Evolutionary conservation across 768 basidiomycete genomes (phyloP), one percentile per base, ranked within the genome.

Genomic region (Tricholoma sp.): DNA sequence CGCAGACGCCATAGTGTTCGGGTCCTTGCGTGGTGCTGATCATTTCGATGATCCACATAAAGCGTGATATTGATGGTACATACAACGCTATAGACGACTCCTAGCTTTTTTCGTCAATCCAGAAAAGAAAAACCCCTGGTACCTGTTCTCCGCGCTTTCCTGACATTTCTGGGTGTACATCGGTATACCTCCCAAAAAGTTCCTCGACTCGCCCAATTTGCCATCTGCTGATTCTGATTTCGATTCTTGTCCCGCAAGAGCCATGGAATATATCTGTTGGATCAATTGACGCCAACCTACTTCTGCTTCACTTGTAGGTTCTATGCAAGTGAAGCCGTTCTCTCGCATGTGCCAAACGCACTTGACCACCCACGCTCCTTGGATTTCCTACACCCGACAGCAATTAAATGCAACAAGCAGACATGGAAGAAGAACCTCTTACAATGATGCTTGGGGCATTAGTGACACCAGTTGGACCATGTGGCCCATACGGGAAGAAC

Each of bases 401-500:
- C 15, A 59, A 24, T 36, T 17, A 41, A 31, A 24, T 11, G 33
- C 6, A 32, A 17, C 24, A 55, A 39, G 17, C 17, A 34, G 18
- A 6, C 1, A 31, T 34, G 13, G 31, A 29, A 34, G 3, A 58
- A 60, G 41, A 41, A n/a, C n/a, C n/a, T n/a, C n/a, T 41, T 15
- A 63, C 62, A 39, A 55, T 44, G 20, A 54, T 55, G n/a, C 42
- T 59, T 10, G 60, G 60, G 3, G 57, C 62, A 36, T 59, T 61
- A 42, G 55, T 34, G 37, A 61, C 54, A 4, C 48, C 62, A 8
- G 60, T 59, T 3, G 58, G 60, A 12, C 52, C 60, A 11, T 61
- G 60, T 32, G 62, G 60, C 8, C 60, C 62, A 39, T 52, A 61
- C 5, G 54, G 34, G 47, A 50, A 63, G 49, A 63, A 60, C 62